These are phyloP conservation scores for Schizophyllum commune DNA, from an alignment of 1,284 basidiomycete species.

Conservation along the genomic window DNA sequence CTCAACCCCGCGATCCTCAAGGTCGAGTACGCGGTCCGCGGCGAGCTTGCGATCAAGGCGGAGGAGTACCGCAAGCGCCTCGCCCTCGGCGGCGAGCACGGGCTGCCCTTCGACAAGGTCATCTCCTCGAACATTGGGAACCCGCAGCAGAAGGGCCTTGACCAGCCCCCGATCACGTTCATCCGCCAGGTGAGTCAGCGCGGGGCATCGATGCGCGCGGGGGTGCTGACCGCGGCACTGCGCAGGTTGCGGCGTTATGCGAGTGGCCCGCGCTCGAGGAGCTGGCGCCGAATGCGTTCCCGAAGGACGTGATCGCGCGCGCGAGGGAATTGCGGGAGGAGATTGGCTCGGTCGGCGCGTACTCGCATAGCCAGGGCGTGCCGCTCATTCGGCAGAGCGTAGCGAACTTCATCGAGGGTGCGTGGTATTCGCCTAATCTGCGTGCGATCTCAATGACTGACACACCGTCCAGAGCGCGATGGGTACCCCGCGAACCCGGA, in stretches of 20 bases:
- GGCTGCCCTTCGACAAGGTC: slow-evolving; percentile 82
- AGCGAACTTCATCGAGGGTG: slow-evolving; percentile 84
- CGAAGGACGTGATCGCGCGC: slow-evolving; percentile 78
- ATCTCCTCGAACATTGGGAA: slow-evolving; percentile 98
- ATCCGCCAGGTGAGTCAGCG: slow-evolving; percentile 65
- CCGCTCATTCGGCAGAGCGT: slow-evolving; percentile 85
- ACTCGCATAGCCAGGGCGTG: slow-evolving; percentile 94
- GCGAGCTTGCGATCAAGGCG: slow-evolving; percentile 92
- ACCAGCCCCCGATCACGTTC: slow-evolving; percentile 93
- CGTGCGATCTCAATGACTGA: neutral
- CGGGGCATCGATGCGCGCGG: slow-evolving; percentile 13
- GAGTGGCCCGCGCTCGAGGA: slow-evolving; percentile 88
- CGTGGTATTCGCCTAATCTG: slow-evolving; percentile 17
- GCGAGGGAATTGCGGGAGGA: slow-evolving; percentile 77
- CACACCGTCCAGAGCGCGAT: slow-evolving; percentile 62
- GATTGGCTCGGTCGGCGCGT: slow-evolving; percentile 92
- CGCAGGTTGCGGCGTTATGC: slow-evolving; percentile 81
- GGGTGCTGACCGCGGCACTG: neutral
- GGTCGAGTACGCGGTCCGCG: slow-evolving; percentile 95
- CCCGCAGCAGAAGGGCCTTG: slow-evolving; percentile 91
- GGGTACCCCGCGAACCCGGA: slow-evolving; percentile 80
- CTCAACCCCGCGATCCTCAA: slow-evolving; percentile 84
- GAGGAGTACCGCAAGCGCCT: slow-evolving; percentile 75
- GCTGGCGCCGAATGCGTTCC: slow-evolving; percentile 75
- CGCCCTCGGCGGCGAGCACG: slow-evolving; percentile 39